A percentile compares a stretch with the other conserved stretches of the same genome.
phyloP scores from a whole-genome alignment of 2,329 filamentous ascomycete species.

The Trichoderma koningii region DNA sequence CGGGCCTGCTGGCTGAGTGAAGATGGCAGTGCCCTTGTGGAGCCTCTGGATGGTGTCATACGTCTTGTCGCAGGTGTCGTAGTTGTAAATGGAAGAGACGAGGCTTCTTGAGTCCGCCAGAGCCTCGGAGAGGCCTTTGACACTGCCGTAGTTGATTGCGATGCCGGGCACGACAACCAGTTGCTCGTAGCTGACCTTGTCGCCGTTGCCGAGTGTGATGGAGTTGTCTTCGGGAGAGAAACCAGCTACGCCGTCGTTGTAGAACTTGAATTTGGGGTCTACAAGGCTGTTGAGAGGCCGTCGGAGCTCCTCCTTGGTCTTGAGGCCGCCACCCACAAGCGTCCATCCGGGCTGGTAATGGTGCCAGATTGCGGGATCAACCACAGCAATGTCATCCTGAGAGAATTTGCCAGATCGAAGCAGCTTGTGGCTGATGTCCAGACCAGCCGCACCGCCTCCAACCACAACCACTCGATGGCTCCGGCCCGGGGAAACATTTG shows the following conservation, averaged over 20 bases:
- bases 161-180: constrained; percentile 64
- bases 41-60: constrained; percentile 52
- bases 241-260: constrained; percentile 52
- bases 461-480: constrained; percentile 66
- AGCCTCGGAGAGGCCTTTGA: constrained; percentile 60
- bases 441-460: constrained; percentile 66
- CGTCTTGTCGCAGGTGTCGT: constrained; percentile 57
- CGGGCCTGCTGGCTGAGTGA: constrained; percentile 60
- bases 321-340: constrained; percentile 66
- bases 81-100: constrained; percentile 61
- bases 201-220: constrained; percentile 57
- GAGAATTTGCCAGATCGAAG: constrained; percentile 59
- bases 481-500: constrained; percentile 37
- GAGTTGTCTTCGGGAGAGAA: constrained; percentile 60
- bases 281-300: constrained; percentile 54
- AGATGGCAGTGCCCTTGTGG: constrained; percentile 55
- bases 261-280: constrained; percentile 63
- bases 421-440: constrained; percentile 68
- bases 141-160: constrained; percentile 50
- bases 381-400: constrained; percentile 62
- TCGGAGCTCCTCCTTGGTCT: constrained; percentile 61
- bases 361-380: constrained; percentile 65
- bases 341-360: constrained; percentile 73
- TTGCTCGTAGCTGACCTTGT: constrained; percentile 62
- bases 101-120: constrained; percentile 49